phyloP scores from a whole-genome alignment of 2,329 filamentous ascomycete species.

The Phyllosticta citrichinensis region DNA sequence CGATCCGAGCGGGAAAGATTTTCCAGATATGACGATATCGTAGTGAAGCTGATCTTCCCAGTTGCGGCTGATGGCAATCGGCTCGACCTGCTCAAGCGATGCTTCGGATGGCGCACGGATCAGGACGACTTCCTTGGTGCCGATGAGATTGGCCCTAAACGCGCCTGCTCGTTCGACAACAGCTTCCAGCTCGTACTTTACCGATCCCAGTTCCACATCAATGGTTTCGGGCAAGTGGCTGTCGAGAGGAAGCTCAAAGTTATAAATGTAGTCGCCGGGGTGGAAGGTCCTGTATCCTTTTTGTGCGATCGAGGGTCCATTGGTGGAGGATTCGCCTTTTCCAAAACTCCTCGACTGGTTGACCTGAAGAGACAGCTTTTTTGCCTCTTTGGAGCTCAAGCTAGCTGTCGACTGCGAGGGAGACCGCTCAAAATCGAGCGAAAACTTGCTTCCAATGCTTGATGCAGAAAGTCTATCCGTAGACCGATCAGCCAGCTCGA shows the following conservation, averaged over 20 bases:
- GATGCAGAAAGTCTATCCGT: constrained; percentile 7
- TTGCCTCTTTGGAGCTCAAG: constrained; percentile 41
- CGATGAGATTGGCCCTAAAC: constrained; percentile 80
- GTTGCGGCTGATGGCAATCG: constrained; percentile 83
- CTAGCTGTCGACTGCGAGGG: constrained; percentile 37
- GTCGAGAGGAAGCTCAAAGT: constrained; percentile 77
- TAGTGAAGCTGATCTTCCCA: constrained; percentile 96
- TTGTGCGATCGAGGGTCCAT: constrained; percentile 49
- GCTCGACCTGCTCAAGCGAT: constrained; percentile 82
- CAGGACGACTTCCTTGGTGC: constrained; percentile 69
- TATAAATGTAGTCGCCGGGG: constrained; percentile 62
- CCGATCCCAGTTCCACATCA: constrained; percentile 73
- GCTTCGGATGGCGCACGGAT: constrained; percentile 80
- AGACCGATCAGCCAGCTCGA: constrained; percentile 43
- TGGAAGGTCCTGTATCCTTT: constrained; percentile 82
- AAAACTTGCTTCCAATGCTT: neutral
- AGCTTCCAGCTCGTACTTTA: constrained; percentile 81
- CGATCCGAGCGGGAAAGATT: constrained; percentile 81
- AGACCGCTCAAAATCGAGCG: constrained; percentile 29
- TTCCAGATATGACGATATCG: constrained; percentile 91
- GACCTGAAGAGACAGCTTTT: constrained; percentile 68
- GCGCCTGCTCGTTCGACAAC: constrained; percentile 77
- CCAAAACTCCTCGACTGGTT: constrained; percentile 77
- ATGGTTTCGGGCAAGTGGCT: constrained; percentile 73
- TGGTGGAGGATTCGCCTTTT: constrained; percentile 57